Conservation (phyloP, 352 stramenopile species). For the Globisporangium parvum region DNA sequence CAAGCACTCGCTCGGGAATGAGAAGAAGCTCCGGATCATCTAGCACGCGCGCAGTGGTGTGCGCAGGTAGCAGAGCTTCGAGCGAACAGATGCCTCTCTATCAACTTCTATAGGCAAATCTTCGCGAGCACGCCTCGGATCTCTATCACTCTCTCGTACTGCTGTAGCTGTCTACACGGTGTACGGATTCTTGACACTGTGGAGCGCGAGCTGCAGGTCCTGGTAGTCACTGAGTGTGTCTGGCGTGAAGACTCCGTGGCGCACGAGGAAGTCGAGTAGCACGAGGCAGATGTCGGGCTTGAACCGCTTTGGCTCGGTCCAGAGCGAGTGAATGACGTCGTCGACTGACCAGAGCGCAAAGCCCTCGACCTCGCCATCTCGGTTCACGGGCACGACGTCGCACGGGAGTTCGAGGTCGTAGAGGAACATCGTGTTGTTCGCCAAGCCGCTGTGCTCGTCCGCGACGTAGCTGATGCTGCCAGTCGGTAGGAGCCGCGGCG, state of each 20-base stretch:
- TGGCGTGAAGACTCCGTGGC: slow-evolving; percentile 54
- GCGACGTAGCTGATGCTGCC: slow-evolving; percentile 55
- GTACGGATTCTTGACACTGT: slow-evolving; percentile 21
- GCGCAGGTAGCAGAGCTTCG: too few relatives aligned
- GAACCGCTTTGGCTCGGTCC: slow-evolving; percentile 44
- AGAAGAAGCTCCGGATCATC: slow-evolving; percentile 9
- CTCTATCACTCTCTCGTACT: background rate
- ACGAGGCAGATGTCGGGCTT: slow-evolving; percentile 70
- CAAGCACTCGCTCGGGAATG: slow-evolving; percentile 12
- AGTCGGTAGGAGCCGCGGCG: slow-evolving; percentile 22
- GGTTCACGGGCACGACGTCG: slow-evolving; percentile 29
- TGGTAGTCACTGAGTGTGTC: slow-evolving; percentile 50
- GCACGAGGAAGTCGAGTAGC: slow-evolving; percentile 59
- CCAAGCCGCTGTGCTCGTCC: slow-evolving; percentile 45
- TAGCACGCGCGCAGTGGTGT: background rate
- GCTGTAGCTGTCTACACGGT: background rate
- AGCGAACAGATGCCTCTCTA: too few relatives aligned
- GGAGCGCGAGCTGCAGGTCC: slow-evolving; percentile 28
- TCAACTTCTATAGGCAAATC: too few relatives aligned
- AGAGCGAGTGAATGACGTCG: slow-evolving; percentile 29
- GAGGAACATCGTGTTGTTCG: slow-evolving; percentile 68
- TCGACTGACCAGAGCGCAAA: slow-evolving; percentile 48
- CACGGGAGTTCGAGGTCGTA: slow-evolving; percentile 55
- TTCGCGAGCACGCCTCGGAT: too few relatives aligned
- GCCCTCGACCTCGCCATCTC: slow-evolving; percentile 54